phyloP scores from a whole-genome alignment of 2,329 filamentous ascomycete species.

The Fusarium caatingaense region DNA sequence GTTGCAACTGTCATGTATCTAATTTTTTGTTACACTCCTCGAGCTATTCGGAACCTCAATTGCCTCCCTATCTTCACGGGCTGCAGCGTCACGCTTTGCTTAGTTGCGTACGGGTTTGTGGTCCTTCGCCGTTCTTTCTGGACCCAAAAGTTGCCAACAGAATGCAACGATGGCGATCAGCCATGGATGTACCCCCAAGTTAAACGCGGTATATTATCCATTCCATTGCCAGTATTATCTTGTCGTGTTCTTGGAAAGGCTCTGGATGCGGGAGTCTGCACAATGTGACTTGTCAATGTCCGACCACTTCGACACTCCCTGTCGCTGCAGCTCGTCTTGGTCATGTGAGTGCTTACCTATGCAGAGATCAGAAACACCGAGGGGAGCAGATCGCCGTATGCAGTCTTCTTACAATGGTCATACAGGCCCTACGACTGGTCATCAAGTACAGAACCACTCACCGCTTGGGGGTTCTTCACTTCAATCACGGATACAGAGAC shows the following conservation, averaged over 20 bases:
- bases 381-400: not conserved
- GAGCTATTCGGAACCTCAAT: not conserved
- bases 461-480: not conserved
- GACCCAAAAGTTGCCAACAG: not conserved
- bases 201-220: not conserved
- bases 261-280: not conserved
- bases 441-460: not conserved
- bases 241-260: not conserved
- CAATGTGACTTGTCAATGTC: slow-evolving; percentile 1
- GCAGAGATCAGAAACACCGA: not conserved
- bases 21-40: not conserved
- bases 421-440: not conserved
- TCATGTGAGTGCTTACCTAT: slow-evolving; percentile 41
- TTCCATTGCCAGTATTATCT: not conserved
- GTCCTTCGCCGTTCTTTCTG: not conserved
- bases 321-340: slow-evolving; percentile 35
- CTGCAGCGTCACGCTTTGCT: not conserved
- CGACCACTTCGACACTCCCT: slow-evolving; percentile 1
- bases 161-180: not conserved
- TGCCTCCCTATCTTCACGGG: not conserved
- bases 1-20: not conserved
- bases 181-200: not conserved
- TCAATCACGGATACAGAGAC: not conserved
- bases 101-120: not conserved
- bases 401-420: not conserved